Evolutionary conservation across 2,329 filamentous ascomycete species (phyloP), one percentile per base, ranked within the genome.

Genomic region (Aureobasidium vineae): DNA sequence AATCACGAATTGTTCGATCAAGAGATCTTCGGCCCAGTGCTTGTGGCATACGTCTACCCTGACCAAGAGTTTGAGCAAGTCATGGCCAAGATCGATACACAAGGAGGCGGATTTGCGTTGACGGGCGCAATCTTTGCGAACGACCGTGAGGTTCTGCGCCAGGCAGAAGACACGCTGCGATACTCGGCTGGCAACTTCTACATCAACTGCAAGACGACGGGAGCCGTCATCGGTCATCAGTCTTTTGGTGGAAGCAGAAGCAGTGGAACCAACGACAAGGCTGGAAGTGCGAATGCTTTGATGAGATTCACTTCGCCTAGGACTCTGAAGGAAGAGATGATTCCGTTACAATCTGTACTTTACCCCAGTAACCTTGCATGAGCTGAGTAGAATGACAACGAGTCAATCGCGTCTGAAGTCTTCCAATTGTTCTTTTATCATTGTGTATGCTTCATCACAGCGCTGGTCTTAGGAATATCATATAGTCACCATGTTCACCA

Each of bases 171-270:
- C 26, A 76, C 76, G 19, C 79, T 86, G 28, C 79, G 82, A 50
- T 83, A 85, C 71, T 77, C 83, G 16, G 84, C 83, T 11, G 84
- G 84, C 54, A 86, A 85, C 76, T 83, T 86, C 59, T 86, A 86
- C 72, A 77, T 84, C 65, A 86, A 86, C 74, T 84, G 81, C 75
- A 86, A 86, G 77, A 84, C 81, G 64, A 86, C 84, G 0, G 84
- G 81, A 1, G 81, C 84, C 0, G 78, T 84, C 8, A 82, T 85
- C 41, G 83, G 82, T 13, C 84, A 85, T 76, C 84, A 85, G 72
- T 79, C 83, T 0, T 86, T 85, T 69, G 83, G 83, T 50, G 83
- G 84, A 45, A 77, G 79, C 63, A 77, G 84, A 63, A 79, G 79
- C 52, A 84, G 81, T 54, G 83, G 84, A 38, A 85, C 84, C 16